Base-by-base conservation (phyloP, 306 rosid species). In the Trifolium dubium region DNA sequence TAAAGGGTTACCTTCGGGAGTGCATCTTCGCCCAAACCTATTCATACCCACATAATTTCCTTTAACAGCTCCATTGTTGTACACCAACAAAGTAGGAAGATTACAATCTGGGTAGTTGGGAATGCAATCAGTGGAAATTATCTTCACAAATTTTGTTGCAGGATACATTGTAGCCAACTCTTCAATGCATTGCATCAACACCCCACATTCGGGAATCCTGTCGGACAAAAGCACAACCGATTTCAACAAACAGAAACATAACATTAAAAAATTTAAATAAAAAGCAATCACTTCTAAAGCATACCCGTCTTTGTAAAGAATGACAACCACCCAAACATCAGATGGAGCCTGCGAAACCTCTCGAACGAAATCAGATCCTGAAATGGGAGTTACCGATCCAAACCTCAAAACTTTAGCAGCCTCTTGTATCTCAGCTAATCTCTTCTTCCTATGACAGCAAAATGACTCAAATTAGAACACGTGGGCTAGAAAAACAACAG, bases 331-430 rank as follows among this genome's bases (percentile, higher is more conserved):
- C 98, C 98, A 91, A 75, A 94, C 96, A 77, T 94, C 98, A 64
- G 98, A 77, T 39, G 96, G 89, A 82, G 98, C 98, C 72, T 91
- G 98, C 0, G 97, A 94, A 71, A 94, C 98, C 85, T 94, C 98
- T 14, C 98, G 96, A 83, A 91, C 83, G 12, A 94, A 94, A 85
- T 94, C 98, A 31, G 98, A 85, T 75, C 98, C 98, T 10, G 98
- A 91, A 73, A 94, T 94, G 1, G 96, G 92, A 74, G 85, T 79
- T 47, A 91, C 85, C 0, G 97, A 89, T 67, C 98, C 98, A 73
- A 85, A 94, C 87, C 83, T 91, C 47, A 88, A 81, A 65, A 94
- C 64, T 72, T 91, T 94, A 17, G 84, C 95, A 71, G 87, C 85
- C 81, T 94, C 98, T 77, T 92, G 91, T 82, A 94, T 77, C 87